Conservation (phyloP, 139 green algal genomes). For the Diplosphaera chodatii region DNA sequence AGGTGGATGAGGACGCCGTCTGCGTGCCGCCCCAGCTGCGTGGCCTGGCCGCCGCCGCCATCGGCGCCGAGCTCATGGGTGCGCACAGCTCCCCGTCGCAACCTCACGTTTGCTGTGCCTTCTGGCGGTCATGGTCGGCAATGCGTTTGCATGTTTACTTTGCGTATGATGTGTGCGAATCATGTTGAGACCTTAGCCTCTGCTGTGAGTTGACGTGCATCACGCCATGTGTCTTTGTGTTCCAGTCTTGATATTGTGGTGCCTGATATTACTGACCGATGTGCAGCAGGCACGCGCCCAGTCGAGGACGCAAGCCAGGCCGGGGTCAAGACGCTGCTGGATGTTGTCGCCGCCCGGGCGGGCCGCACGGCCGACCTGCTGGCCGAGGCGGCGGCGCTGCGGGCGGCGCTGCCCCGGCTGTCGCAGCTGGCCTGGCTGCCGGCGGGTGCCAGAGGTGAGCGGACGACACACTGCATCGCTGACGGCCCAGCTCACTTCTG, state of each 20-base stretch:
- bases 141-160: too few species aligned
- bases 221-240: too few species aligned
- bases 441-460: too few species aligned
- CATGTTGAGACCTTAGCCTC: too few species aligned
- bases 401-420: neutral
- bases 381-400: neutral
- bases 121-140: too few species aligned
- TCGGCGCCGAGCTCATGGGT: neutral
- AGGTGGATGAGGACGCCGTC: neutral
- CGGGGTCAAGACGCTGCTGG: neutral
- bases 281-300: neutral
- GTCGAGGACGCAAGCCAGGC: neutral
- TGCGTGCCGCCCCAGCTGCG: neutral
- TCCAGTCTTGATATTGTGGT: too few species aligned
- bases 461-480: too few species aligned
- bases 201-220: too few species aligned
- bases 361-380: neutral
- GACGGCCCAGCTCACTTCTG: too few species aligned
- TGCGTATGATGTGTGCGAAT: too few species aligned
- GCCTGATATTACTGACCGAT: too few species aligned
- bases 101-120: neutral
- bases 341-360: neutral
- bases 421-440: neutral
- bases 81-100: neutral
- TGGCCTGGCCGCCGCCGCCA: neutral